These are phyloP conservation scores for Geosmithia flava DNA, from an alignment of 2,329 filamentous ascomycete species.

Conservation along the genomic window DNA sequence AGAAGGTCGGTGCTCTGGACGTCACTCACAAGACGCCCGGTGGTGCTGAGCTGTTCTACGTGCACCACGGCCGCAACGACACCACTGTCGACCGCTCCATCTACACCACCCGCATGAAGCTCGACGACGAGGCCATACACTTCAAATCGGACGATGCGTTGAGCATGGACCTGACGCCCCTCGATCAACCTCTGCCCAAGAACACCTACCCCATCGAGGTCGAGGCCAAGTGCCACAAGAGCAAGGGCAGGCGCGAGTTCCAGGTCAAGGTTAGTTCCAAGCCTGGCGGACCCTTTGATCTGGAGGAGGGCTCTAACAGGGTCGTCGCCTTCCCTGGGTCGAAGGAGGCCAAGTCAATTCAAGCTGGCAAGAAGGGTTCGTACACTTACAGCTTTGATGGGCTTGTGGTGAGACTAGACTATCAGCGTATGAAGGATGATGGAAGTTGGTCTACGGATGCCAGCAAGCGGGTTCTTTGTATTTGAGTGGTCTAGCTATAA, in stretches of 20 bases:
- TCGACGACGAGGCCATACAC: slow-evolving; percentile 9
- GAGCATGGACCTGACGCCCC: slow-evolving; percentile 14
- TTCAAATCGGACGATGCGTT: slow-evolving; percentile 15
- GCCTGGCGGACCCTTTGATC: slow-evolving; percentile 10
- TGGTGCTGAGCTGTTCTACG: slow-evolving; percentile 19
- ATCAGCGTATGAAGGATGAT: slow-evolving; percentile 4
- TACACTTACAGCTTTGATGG: slow-evolving; percentile 6
- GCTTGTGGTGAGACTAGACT: slow-evolving; percentile 6
- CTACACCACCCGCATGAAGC: slow-evolving; percentile 18
- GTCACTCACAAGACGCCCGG: slow-evolving; percentile 14
- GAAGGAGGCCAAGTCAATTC: slow-evolving; percentile 4
- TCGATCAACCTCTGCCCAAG: slow-evolving; percentile 16
- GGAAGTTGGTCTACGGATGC: slow-evolving; percentile 1
- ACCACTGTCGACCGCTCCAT: slow-evolving; percentile 13
- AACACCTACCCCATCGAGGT: slow-evolving; percentile 16
- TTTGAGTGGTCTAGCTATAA: not conserved
- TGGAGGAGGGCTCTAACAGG: slow-evolving; percentile 11
- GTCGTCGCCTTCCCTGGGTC: slow-evolving; percentile 9
- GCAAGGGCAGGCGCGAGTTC: slow-evolving; percentile 2
- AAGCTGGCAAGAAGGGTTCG: slow-evolving; percentile 3
- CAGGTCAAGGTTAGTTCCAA: slow-evolving; percentile 9
- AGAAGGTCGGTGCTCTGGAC: slow-evolving; percentile 14
- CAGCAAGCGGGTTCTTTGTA: not conserved
- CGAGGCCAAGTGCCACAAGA: not conserved
- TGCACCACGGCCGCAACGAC: slow-evolving; percentile 19